Evolutionary conservation across 140 eudicot genomes (phyloP).

Genomic region (Erigeron philadelphicus): DNA sequence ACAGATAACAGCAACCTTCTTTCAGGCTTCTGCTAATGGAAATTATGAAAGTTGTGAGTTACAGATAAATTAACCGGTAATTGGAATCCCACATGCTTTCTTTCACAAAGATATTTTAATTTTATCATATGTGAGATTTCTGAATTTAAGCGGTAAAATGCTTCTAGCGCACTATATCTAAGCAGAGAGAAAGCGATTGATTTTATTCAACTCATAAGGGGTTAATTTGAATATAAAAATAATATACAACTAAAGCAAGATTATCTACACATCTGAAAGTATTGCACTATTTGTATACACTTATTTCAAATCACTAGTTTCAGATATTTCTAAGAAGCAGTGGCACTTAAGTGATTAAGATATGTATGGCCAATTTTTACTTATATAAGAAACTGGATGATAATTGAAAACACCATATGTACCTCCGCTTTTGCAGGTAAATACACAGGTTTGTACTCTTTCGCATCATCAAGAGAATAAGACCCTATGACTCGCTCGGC

Average conservation of each 20-base stretch:
- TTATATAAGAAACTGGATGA: not conserved
- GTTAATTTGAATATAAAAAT: not conserved
- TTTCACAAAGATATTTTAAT: not conserved
- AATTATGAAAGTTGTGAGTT: conserved; percentile 10
- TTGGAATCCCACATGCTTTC: not conserved
- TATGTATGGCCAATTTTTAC: not conserved
- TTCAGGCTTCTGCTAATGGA: conserved; percentile 67
- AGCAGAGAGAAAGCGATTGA: not conserved
- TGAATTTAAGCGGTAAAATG: not conserved
- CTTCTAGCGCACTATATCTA: not conserved
- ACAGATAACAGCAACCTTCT: conserved; percentile 76
- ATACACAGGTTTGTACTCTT: conserved; percentile 64
- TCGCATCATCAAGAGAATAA: conserved; percentile 81
- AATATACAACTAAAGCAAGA: not conserved
- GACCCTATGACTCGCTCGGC: conserved; percentile 88
- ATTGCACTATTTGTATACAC: not conserved
- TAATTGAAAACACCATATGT: conserved; percentile 12
- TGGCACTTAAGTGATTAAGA: conserved; percentile 5
- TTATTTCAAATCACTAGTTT: not conserved
- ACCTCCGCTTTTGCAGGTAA: conserved; percentile 87
- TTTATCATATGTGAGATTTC: not conserved
- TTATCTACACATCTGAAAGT: not conserved
- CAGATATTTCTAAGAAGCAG: not conserved
- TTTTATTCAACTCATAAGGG: not conserved
- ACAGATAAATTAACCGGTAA: not conserved